These are phyloP conservation scores for Sanghuangporus weigelae DNA, from an alignment of 1,284 basidiomycete genomes.

Conservation along the genomic window DNA sequence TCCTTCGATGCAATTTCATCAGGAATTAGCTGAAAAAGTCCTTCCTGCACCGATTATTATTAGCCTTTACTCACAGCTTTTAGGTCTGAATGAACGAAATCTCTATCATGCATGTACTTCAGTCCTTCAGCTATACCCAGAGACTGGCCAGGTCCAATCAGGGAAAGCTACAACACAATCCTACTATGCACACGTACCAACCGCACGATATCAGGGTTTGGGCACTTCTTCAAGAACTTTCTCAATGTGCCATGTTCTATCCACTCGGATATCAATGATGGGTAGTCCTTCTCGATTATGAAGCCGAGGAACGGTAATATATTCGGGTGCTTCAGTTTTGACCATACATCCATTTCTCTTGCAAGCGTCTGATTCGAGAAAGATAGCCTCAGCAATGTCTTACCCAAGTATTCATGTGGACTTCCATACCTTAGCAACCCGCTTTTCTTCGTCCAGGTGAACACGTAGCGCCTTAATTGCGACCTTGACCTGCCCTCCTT, in stretches of 20 bases:
- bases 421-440: conserved; percentile 1
- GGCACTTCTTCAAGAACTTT: background rate
- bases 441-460: background rate
- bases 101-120: conserved; percentile 4
- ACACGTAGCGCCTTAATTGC: conserved; percentile 10
- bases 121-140: conserved; percentile 5
- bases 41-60: background rate
- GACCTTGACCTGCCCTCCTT: background rate
- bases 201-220: background rate
- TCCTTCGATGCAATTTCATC: background rate
- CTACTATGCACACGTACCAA: background rate
- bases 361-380: background rate
- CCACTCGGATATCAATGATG: conserved; percentile 11
- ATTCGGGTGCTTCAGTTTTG: conserved; percentile 7
- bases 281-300: conserved; percentile 1
- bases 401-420: background rate
- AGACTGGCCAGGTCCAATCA: background rate
- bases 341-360: conserved; percentile 13
- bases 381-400: background rate
- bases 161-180: background rate
- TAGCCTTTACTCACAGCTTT: background rate
- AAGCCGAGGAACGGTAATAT: conserved; percentile 9
- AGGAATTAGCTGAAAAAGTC: background rate
- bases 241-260: conserved; percentile 3
- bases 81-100: conserved; percentile 9